Percentiles rank a stretch among this genome's conserved stretches.
Evolutionary conservation across 2,329 filamentous ascomycete species (phyloP).

Genomic region (Botrytis elliptica): DNA sequence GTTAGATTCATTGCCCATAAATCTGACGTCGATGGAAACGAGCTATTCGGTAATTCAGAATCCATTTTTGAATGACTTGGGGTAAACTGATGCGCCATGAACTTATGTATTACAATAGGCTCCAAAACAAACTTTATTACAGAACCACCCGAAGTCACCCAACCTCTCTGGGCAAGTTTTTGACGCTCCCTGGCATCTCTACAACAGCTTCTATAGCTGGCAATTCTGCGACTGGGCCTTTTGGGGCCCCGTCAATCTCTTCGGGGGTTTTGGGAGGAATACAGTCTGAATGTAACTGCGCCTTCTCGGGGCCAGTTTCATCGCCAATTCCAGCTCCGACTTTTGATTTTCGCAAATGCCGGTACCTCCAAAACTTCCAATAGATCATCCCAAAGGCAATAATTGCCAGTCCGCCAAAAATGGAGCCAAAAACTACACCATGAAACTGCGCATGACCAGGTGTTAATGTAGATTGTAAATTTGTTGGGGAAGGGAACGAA

Average conservation of each 20-base stretch:
- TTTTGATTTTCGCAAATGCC: not conserved
- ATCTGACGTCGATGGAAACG: not conserved
- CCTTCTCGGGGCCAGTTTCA: not conserved
- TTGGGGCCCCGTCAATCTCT: constrained; percentile 1
- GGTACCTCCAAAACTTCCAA: not conserved
- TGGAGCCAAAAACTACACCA: not conserved
- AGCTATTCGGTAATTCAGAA: not conserved
- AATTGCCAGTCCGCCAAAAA: not conserved
- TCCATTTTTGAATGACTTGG: not conserved
- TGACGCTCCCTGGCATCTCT: not conserved
- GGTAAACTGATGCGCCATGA: not conserved
- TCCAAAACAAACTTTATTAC: not conserved
- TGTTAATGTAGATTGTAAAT: too few relatives aligned
- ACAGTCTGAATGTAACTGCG: not conserved
- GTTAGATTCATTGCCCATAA: not conserved
- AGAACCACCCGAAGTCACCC: not conserved
- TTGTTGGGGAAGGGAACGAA: not conserved
- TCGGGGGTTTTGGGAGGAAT: not conserved
- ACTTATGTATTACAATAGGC: not conserved
- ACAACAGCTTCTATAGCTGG: not conserved
- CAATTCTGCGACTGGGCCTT: not conserved
- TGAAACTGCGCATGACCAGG: not conserved
- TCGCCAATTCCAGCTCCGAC: not conserved
- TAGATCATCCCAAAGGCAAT: not conserved
- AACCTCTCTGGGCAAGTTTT: too few relatives aligned